phyloP scores from a whole-genome alignment of 345 rosid species.

The Kernera saxatilis region DNA sequence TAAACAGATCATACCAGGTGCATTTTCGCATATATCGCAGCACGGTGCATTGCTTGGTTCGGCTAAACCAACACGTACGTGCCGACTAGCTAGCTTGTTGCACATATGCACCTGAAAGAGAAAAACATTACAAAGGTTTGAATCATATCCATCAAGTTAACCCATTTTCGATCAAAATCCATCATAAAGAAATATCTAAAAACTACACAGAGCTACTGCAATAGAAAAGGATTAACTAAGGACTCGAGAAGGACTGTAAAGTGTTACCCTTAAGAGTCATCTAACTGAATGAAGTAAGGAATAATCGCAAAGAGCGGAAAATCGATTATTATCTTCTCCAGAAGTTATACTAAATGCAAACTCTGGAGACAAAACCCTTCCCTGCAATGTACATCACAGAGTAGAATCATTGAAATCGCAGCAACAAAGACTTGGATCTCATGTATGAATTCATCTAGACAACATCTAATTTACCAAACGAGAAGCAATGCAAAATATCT shows the following conservation, averaged over 20 bases:
- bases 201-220: not conserved
- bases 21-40: conserved; percentile 82
- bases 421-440: conserved; percentile 1
- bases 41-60: conserved; percentile 67
- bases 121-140: not conserved
- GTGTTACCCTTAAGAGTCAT: conserved; percentile 22
- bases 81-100: conserved; percentile 81
- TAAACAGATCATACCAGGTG: conserved; percentile 53
- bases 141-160: conserved; percentile 7
- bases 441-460: not conserved
- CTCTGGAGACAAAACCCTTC: conserved; percentile 15
- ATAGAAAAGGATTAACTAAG: not conserved
- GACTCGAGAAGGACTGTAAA: conserved; percentile 26
- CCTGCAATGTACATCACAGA: conserved; percentile 27
- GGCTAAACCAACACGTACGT: conserved; percentile 74
- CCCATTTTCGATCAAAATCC: not conserved
- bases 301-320: conserved; percentile 5
- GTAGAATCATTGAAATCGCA: conserved; percentile 5
- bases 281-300: conserved; percentile 29
- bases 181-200: not conserved
- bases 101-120: conserved; percentile 67
- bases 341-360: conserved; percentile 20
- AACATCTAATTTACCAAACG: not conserved
- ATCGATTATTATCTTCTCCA: not conserved
- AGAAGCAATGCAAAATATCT: not conserved